Evolutionary conservation across 768 basidiomycete genomes (phyloP).

Genomic region (Tremella yokohamensis): DNA sequence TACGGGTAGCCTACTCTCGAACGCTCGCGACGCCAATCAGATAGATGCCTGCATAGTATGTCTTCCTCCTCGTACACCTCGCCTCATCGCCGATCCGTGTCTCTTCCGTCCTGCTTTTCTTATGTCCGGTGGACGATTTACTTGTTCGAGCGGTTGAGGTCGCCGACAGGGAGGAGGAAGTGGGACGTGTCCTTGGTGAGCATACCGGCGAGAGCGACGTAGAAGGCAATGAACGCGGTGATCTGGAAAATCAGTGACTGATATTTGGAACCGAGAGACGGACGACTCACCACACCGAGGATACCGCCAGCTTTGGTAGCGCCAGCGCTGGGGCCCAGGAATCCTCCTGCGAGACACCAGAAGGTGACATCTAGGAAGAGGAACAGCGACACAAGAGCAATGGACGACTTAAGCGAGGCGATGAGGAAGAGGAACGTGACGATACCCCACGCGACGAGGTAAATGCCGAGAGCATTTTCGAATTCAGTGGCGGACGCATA

Average conservation of each 20-base stretch:
- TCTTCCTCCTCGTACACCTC: not conserved
- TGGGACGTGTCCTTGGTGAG: slow-evolving; percentile 49
- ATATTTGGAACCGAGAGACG: not conserved
- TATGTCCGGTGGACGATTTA: not conserved
- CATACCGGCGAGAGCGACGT: slow-evolving; percentile 51
- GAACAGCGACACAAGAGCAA: slow-evolving; percentile 58
- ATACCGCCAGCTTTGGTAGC: slow-evolving; percentile 50
- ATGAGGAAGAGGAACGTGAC: slow-evolving; percentile 52
- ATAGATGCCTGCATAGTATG: too few relatives aligned
- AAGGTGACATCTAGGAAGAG: slow-evolving; percentile 59
- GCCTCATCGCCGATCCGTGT: not conserved
- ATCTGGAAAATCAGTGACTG: slow-evolving; percentile 23
- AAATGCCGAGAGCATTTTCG: slow-evolving; percentile 40
- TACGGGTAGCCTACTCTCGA: too few relatives aligned
- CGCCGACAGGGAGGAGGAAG: slow-evolving; percentile 50
- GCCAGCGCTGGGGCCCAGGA: slow-evolving; percentile 43
- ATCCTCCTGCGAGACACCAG: slow-evolving; percentile 29
- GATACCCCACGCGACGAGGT: slow-evolving; percentile 39
- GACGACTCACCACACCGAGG: slow-evolving; percentile 51
- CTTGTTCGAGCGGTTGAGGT: slow-evolving; percentile 29
- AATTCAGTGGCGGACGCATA: slow-evolving; percentile 22
- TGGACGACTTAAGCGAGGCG: slow-evolving; percentile 57
- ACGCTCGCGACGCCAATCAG: too few relatives aligned
- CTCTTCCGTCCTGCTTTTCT: not conserved
- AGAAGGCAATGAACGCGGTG: slow-evolving; percentile 49